Percentiles rank a stretch among this genome's conserved stretches.
Evolutionary conservation across 139 green algal species (phyloP).

Genomic region (Tetraselmis striata): DNA sequence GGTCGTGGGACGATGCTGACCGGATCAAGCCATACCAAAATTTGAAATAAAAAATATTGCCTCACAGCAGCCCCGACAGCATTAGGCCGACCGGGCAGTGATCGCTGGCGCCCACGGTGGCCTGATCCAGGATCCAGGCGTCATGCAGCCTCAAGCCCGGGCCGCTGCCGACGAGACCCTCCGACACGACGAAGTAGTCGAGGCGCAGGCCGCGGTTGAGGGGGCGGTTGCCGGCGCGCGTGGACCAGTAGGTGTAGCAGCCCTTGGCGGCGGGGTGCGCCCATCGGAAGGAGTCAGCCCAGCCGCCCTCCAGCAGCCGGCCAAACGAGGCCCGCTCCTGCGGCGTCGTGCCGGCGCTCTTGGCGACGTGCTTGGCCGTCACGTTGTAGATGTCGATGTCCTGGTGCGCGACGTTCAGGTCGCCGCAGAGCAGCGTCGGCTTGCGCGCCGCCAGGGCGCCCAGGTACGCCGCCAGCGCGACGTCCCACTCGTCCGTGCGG

Average conservation of each 20-base stretch:
- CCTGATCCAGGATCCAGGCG: neutral
- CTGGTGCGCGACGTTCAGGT: slow-evolving; percentile 32
- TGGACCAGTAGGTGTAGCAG: slow-evolving; percentile 26
- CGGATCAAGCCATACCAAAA: no score
- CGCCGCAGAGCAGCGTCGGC: slow-evolving; percentile 18
- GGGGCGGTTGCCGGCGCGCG: slow-evolving; percentile 16
- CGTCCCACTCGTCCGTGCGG: slow-evolving; percentile 21
- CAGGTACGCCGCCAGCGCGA: slow-evolving; percentile 17
- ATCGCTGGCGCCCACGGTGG: neutral
- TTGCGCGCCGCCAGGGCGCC: slow-evolving; percentile 13
- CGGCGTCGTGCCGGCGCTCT: slow-evolving; percentile 26
- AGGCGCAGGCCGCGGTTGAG: slow-evolving; percentile 26
- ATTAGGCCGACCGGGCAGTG: neutral
- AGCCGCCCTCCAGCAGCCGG: slow-evolving; percentile 5
- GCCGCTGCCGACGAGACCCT: neutral
- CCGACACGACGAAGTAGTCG: slow-evolving; percentile 20
- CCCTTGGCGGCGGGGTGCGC: slow-evolving; percentile 11
- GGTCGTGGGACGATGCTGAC: no score
- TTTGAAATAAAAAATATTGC: no score
- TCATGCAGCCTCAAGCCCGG: neutral
- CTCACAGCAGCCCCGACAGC: neutral
- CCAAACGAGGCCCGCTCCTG: slow-evolving; percentile 16
- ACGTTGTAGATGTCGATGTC: slow-evolving; percentile 35
- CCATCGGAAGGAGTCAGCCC: slow-evolving; percentile 21
- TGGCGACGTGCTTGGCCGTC: slow-evolving; percentile 19